phyloP scores from a whole-genome alignment of 805 yeast species.

The Grigorovia jiainica region DNA sequence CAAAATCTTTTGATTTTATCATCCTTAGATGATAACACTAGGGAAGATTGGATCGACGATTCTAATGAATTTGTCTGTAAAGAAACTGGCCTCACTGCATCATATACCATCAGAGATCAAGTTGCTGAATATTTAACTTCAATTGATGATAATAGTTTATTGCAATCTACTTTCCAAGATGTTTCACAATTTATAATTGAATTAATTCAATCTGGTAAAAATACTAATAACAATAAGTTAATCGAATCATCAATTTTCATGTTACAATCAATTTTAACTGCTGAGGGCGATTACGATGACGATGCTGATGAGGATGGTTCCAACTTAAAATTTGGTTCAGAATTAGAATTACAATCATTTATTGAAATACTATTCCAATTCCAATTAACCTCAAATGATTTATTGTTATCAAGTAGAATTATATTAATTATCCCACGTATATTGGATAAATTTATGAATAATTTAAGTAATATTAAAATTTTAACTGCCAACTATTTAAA shows the following conservation, averaged over 20 bases:
- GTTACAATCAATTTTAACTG: constrained; percentile 13
- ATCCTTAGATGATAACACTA: constrained; percentile 34
- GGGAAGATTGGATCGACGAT: constrained; percentile 46
- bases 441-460: constrained; percentile 40
- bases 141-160: constrained; percentile 27
- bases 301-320: constrained; percentile 8
- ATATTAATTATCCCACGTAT: constrained; percentile 48
- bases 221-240: not conserved
- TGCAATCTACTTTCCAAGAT: constrained; percentile 1
- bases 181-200: constrained; percentile 2
- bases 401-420: constrained; percentile 39
- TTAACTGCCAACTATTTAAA: constrained; percentile 25
- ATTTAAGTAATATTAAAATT: constrained; percentile 24
- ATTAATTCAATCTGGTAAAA: not conserved
- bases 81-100: constrained; percentile 59
- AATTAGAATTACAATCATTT: not conserved
- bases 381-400: constrained; percentile 13
- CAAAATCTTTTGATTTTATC: constrained; percentile 32
- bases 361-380: constrained; percentile 8
- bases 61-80: constrained; percentile 63
- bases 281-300: too few species aligned
- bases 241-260: constrained; percentile 20
- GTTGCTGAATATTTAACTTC: constrained; percentile 48
- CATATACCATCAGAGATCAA: constrained; percentile 49
- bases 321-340: not conserved